phyloP scores from a whole-genome alignment of 768 basidiomycete genomes.

The Mycena indigotica region DNA sequence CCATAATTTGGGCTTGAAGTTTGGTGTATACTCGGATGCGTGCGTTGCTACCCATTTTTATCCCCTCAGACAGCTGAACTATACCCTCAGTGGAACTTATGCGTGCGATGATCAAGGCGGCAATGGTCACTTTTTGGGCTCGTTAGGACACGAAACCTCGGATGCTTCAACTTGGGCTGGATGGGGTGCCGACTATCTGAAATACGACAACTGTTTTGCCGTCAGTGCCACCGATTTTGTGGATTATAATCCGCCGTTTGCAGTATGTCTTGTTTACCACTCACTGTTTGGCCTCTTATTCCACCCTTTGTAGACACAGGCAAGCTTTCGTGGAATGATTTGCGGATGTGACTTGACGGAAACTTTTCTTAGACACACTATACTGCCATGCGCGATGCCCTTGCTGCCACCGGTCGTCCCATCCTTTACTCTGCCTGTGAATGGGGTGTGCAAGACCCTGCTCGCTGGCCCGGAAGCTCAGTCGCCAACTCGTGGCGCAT shows the following conservation, averaged over 20 bases:
- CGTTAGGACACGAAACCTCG: conserved; percentile 46
- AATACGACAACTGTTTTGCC: conserved; percentile 56
- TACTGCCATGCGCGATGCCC: conserved; percentile 47
- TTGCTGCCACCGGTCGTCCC: conserved; percentile 45
- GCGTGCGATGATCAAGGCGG: conserved; percentile 50
- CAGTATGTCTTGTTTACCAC: conserved; percentile 27
- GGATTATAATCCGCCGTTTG: conserved; percentile 45
- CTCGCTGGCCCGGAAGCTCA: conserved; percentile 47
- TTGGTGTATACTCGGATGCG: conserved; percentile 55
- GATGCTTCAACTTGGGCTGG: conserved; percentile 51
- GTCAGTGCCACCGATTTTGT: conserved; percentile 49
- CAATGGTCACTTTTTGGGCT: conserved; percentile 46
- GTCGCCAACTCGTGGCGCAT: conserved; percentile 57
- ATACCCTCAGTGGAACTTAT: conserved; percentile 39
- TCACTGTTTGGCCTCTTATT: too few species aligned
- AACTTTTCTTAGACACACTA: conserved; percentile 41
- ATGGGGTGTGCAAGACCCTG: conserved; percentile 55
- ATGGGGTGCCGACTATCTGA: conserved; percentile 51
- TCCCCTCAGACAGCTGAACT: too few species aligned
- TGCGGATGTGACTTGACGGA: background rate
- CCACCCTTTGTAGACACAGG: too few species aligned
- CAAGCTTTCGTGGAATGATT: too few species aligned
- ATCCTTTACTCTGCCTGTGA: conserved; percentile 56
- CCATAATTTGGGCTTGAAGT: conserved; percentile 47
- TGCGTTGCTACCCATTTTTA: background rate